Conservation (phyloP, 306 rosid species). For the Rosa chinensis region DNA sequence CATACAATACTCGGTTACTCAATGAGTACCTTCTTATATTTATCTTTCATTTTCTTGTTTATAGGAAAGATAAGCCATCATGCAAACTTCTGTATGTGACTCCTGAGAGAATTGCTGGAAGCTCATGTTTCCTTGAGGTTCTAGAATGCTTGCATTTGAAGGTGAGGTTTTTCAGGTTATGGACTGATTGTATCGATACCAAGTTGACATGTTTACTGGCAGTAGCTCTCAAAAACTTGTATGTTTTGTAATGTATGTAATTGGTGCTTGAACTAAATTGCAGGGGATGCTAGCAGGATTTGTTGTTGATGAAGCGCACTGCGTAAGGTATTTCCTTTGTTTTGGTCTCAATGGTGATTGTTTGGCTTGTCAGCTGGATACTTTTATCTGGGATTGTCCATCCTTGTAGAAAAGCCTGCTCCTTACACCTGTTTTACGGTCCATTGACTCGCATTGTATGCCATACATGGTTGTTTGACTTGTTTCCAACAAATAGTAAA, state of each 20-base stretch:
- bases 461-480: not conserved
- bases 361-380: constrained; percentile 2
- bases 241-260: constrained; percentile 21
- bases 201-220: constrained; percentile 21
- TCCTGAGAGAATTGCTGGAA: constrained; percentile 93
- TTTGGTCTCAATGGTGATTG: constrained; percentile 25
- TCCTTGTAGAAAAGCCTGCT: not conserved
- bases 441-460: not conserved
- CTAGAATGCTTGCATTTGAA: constrained; percentile 69
- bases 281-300: constrained; percentile 90
- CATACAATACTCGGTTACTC: not conserved
- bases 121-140: constrained; percentile 60
- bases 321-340: constrained; percentile 72
- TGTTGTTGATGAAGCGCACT: constrained; percentile 95
- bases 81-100: constrained; percentile 98
- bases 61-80: constrained; percentile 87
- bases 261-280: constrained; percentile 40
- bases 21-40: constrained; percentile 13
- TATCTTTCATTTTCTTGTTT: constrained; percentile 28
- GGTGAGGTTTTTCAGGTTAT: constrained; percentile 46
- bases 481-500: not conserved
- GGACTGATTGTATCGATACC: constrained; percentile 13
- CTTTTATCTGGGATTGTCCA: constrained; percentile 17
- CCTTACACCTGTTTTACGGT: not conserved
- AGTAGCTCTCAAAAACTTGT: constrained; percentile 19